phyloP scores from a whole-genome alignment of 2,329 filamentous ascomycete species.

The Sclerotinia borealis region DNA sequence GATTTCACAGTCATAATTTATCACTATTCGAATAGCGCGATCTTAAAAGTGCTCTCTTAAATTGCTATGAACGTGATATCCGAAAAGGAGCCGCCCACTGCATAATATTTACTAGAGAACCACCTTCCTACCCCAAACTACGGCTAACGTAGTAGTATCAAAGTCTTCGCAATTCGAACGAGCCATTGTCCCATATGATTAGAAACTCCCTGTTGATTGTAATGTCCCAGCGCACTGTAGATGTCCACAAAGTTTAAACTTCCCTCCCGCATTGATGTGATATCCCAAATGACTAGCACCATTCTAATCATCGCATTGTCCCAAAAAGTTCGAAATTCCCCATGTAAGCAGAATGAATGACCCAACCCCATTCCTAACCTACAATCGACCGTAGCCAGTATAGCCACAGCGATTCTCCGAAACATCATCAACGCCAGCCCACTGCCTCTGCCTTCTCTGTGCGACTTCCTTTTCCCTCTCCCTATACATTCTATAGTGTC shows the following conservation, averaged over 20 bases:
- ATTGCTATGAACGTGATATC: neutral
- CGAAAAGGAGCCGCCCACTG: neutral
- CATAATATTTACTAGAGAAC: neutral
- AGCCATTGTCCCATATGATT: neutral
- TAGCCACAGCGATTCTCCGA: neutral
- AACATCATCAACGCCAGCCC: neutral
- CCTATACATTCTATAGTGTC: neutral
- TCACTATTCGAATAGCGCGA: neutral
- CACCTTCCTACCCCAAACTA: neutral
- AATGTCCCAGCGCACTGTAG: neutral
- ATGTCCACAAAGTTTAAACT: neutral
- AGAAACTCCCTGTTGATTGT: neutral
- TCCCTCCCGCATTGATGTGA: neutral
- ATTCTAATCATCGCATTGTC: neutral
- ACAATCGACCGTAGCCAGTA: neutral
- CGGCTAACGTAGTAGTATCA: neutral
- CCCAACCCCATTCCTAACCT: neutral
- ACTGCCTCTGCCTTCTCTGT: neutral
- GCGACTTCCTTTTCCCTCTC: neutral
- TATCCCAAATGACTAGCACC: neutral
- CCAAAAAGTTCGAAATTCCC: neutral
- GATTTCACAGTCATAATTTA: neutral
- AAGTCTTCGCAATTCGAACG: neutral
- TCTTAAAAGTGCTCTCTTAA: neutral
- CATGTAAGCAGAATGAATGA: neutral